These are phyloP conservation scores for Penicillium steckii DNA, from an alignment of 495 filamentous ascomycete genomes.

Conservation along the genomic window DNA sequence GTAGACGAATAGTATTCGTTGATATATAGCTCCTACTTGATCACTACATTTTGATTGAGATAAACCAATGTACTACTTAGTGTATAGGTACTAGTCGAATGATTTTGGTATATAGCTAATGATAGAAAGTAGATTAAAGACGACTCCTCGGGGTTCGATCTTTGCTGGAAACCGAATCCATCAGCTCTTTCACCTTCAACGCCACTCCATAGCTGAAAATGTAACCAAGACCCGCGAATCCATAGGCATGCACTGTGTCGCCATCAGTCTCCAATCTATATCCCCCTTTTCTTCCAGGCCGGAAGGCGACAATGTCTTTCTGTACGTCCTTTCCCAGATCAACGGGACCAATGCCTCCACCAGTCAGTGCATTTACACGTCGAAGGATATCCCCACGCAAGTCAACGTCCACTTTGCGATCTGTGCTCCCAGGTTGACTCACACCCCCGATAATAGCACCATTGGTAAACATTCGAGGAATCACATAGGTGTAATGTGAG, in stretches of 20 bases:
- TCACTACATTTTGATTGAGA: too few relatives aligned
- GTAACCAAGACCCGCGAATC: slow-evolving; percentile 16
- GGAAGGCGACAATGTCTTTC: slow-evolving; percentile 15
- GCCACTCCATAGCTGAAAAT: slow-evolving; percentile 16
- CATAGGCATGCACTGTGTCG: slow-evolving; percentile 16
- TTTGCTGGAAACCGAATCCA: neutral
- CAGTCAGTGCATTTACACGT: slow-evolving; percentile 3
- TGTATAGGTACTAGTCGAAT: neutral
- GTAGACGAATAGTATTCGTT: too few relatives aligned
- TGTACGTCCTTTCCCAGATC: neutral
- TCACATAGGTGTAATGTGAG: slow-evolving; percentile 18
- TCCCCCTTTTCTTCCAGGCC: slow-evolving; percentile 14
- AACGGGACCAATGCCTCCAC: neutral
- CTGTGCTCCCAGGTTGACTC: slow-evolving; percentile 10
- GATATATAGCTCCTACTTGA: too few relatives aligned
- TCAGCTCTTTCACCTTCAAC: slow-evolving; percentile 11
- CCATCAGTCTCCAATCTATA: slow-evolving; percentile 14
- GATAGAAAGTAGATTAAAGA: slow-evolving; percentile 1
- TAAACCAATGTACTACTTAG: neutral
- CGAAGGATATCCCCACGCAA: slow-evolving; percentile 14
- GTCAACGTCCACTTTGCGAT: slow-evolving; percentile 6
- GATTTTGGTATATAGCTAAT: too few relatives aligned
- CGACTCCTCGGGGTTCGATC: neutral
- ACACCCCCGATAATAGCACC: slow-evolving; percentile 19
- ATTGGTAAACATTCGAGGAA: slow-evolving; percentile 14